Percentiles rank a stretch among this genome's conserved stretches.
Conservation (phyloP, 192 early-diverging fungal species). For the Spizellomyces punctatus region DNA sequence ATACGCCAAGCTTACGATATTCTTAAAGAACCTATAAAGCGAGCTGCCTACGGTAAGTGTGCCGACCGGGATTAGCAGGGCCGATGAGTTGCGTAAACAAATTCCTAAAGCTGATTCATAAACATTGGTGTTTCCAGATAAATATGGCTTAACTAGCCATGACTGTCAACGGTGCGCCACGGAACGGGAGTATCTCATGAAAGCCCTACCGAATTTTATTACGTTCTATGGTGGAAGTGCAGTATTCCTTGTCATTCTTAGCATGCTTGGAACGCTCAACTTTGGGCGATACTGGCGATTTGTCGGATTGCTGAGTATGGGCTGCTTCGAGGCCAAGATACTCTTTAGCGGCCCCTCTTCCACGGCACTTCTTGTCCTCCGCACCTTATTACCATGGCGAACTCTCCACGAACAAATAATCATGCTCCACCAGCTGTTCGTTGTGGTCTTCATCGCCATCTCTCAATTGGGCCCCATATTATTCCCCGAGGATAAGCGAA, state of each 20-base stretch:
- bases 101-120: neutral
- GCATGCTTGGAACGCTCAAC: slow-evolving; percentile 37
- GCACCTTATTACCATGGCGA: slow-evolving; percentile 36
- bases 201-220: slow-evolving; percentile 18
- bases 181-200: slow-evolving; percentile 40
- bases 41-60: slow-evolving; percentile 43
- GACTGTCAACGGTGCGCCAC: slow-evolving; percentile 45
- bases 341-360: slow-evolving; percentile 13
- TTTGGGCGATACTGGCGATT: slow-evolving; percentile 53
- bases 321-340: slow-evolving; percentile 35
- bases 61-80: neutral
- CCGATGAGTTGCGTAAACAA: neutral
- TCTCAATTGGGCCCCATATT: slow-evolving; percentile 52
- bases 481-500: slow-evolving; percentile 27
- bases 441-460: slow-evolving; percentile 44
- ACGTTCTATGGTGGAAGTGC: slow-evolving; percentile 41
- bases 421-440: slow-evolving; percentile 51
- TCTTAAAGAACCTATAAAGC: slow-evolving; percentile 44
- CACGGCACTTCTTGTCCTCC: neutral
- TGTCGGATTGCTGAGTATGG: slow-evolving; percentile 33
- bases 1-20: slow-evolving; percentile 49
- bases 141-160: slow-evolving; percentile 31
- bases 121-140: slow-evolving; percentile 26
- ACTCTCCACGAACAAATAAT: slow-evolving; percentile 43
- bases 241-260: slow-evolving; percentile 36